phyloP scores from a whole-genome alignment of 2,329 filamentous ascomycete genomes.

The Stemphylium beticola region DNA sequence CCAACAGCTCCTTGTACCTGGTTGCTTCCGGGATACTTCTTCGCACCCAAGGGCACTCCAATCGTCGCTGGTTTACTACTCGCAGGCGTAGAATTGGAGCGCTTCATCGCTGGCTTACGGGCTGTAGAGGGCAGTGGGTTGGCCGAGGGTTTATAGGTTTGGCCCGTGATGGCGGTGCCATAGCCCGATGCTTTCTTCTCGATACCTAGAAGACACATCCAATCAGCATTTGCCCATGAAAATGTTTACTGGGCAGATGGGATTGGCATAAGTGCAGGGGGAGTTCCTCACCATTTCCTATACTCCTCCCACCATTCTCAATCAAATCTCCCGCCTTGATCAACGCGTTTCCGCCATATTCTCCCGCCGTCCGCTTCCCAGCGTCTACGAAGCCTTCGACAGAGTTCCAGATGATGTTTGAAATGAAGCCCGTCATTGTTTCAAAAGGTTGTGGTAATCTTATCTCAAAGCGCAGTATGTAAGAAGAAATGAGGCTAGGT shows the following conservation, averaged over 20 bases:
- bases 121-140: conserved; percentile 41
- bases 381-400: conserved; percentile 48
- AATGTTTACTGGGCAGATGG: neutral
- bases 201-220: conserved; percentile 27
- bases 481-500: neutral
- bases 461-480: too few relatives aligned
- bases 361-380: conserved; percentile 44
- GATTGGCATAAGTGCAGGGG: neutral
- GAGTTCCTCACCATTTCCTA: conserved; percentile 37
- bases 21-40: conserved; percentile 35
- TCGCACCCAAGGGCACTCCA: conserved; percentile 33
- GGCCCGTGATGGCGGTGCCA: conserved; percentile 37
- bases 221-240: neutral
- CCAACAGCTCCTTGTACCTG: conserved; percentile 17
- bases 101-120: conserved; percentile 38
- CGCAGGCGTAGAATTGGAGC: conserved; percentile 43
- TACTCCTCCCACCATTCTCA: conserved; percentile 40
- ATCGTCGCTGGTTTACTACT: conserved; percentile 25
- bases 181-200: conserved; percentile 41
- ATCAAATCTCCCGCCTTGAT: conserved; percentile 48
- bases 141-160: conserved; percentile 33
- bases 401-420: conserved; percentile 48
- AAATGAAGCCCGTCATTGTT: conserved; percentile 41
- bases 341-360: conserved; percentile 47
- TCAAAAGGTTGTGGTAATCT: neutral